These are phyloP conservation scores for Colletotrichum shisoi DNA, from an alignment of 2,329 filamentous ascomycete species.

Conservation along the genomic window DNA sequence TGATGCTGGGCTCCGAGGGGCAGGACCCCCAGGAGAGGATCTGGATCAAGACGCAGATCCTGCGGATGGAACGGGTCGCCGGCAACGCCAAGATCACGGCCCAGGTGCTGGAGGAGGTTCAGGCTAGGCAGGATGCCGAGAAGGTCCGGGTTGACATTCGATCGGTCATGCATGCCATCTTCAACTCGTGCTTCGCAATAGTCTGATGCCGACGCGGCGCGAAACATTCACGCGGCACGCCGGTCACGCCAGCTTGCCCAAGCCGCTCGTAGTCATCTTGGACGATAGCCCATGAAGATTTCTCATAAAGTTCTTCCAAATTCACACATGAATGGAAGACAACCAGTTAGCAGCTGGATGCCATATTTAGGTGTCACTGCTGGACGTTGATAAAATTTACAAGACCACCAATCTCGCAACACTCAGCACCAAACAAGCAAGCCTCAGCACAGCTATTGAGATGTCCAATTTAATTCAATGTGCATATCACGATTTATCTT, in stretches of 20 bases:
- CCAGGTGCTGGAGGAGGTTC: constrained; percentile 57
- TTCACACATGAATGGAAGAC: too few relatives aligned
- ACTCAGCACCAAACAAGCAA: too few relatives aligned
- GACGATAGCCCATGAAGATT: too few relatives aligned
- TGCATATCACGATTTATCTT: not conserved
- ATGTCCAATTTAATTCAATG: not conserved
- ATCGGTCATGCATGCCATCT: constrained; percentile 58
- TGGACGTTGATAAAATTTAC: not conserved
- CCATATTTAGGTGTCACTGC: not conserved
- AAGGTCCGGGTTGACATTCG: constrained; percentile 55
- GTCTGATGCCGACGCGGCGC: constrained; percentile 43
- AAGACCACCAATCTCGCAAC: too few relatives aligned
- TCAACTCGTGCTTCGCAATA: constrained; percentile 63
- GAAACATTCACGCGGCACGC: too few relatives aligned
- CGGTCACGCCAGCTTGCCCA: not conserved
- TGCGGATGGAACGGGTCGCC: constrained; percentile 56
- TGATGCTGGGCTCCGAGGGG: constrained; percentile 65
- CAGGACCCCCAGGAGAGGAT: constrained; percentile 56
- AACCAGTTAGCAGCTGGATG: not conserved
- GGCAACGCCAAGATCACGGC: constrained; percentile 56
- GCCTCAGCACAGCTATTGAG: not conserved
- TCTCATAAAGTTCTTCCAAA: not conserved
- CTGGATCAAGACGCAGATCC: constrained; percentile 62
- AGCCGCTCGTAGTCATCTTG: too few relatives aligned
- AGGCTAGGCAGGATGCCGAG: constrained; percentile 53